Evolutionary conservation across 2,329 filamentous ascomycete species (phyloP), one percentile per base, ranked within the genome.

Genomic region (Microdochium paspali): DNA sequence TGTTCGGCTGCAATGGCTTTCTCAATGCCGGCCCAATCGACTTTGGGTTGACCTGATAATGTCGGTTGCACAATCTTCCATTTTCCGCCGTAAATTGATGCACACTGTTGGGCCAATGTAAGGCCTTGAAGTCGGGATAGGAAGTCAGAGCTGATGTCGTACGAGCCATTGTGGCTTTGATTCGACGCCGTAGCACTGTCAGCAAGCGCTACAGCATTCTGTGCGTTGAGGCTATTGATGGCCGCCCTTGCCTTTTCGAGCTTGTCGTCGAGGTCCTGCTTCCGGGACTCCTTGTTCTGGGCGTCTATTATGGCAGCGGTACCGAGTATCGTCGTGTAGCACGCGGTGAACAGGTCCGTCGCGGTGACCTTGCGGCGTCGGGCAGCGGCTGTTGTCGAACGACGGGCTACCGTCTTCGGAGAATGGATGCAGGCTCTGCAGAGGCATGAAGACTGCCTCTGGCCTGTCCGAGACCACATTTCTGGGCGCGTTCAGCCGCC

Each of bases 291-390:
- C 59, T 87, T 87, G 25, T 66, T 61, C 24, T 71, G 68, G 5
- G 77, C 76, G 60, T 89, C 85, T 25, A 77, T 67, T 3, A 84
- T 67, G 10, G 82, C 74, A 2, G 82, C 83, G 2, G 79, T 77
- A 4, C 80, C 82, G 56, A 86, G 77, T 47, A 84, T 75, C 28
- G 80, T 78, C 24, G 83, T 83, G 58, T 87, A 87, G 60, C 76
- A 77, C 32, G 84, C 77, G 23, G 83, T 86, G 58, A 84, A 72
- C 50, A 82, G 53, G 65, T 81, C 69, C 63, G 73, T 66, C 57
- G 71, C 62, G 35, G 69, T 70, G 40, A 73, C 62, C 53, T 73
- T 74, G 47, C 74, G 73, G 56, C 70, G 72, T 46, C 71, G 61
- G 26, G 71, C 66, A 21, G 70, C 66, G 35, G 72, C 73, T 42